Conservation (phyloP, 2,329 filamentous ascomycete genomes). For the Ascosphaera aggregata region DNA sequence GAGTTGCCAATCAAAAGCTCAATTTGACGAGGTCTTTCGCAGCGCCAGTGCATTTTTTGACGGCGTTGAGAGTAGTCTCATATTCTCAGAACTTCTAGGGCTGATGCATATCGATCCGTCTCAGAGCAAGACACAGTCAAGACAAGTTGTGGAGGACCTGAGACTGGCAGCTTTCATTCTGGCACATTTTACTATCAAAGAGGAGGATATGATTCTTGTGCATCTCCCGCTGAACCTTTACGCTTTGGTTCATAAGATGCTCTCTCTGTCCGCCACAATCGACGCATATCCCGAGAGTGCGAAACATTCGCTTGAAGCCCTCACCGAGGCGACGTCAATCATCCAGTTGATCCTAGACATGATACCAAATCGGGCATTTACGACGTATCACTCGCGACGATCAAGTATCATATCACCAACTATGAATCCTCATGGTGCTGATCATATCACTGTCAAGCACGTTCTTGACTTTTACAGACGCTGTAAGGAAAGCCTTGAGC, state of each 20-base stretch:
- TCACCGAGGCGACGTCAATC: constrained; percentile 18
- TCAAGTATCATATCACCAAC: background rate
- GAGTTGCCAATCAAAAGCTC: constrained; percentile 36
- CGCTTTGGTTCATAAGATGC: constrained; percentile 31
- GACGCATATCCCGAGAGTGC: constrained; percentile 5
- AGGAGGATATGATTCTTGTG: constrained; percentile 82
- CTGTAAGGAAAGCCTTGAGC: constrained; percentile 46
- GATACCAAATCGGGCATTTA: constrained; percentile 40
- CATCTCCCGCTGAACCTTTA: constrained; percentile 60
- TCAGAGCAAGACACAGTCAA: constrained; percentile 24
- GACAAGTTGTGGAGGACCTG: constrained; percentile 36
- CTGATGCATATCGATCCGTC: constrained; percentile 32
- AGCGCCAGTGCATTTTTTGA: constrained; percentile 96
- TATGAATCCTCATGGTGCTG: background rate
- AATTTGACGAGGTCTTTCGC: constrained; percentile 68
- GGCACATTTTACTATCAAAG: constrained; percentile 70
- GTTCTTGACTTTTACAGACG: constrained; percentile 44
- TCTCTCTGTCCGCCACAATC: constrained; percentile 10
- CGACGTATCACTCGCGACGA: background rate
- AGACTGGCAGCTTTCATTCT: constrained; percentile 62
- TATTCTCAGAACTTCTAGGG: constrained; percentile 61
- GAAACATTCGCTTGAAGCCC: constrained; percentile 8
- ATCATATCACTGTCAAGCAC: constrained; percentile 12
- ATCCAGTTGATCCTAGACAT: constrained; percentile 36
- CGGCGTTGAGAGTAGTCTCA: constrained; percentile 79